Evolutionary conservation across 106 monocot species (phyloP).

Genomic region (Dendrobium chrysotoxum): DNA sequence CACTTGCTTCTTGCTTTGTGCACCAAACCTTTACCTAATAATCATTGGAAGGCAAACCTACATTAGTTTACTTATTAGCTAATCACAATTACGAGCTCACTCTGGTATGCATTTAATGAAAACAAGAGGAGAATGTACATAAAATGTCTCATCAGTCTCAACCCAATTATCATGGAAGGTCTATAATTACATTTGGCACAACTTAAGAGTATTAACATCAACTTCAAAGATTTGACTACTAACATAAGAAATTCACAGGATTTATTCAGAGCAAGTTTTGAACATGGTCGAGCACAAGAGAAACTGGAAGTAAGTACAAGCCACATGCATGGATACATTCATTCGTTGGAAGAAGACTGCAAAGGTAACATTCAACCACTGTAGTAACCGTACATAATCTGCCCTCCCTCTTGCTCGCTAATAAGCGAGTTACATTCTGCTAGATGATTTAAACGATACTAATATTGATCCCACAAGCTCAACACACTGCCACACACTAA

Average conservation of each 20-base stretch:
- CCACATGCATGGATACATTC: neutral
- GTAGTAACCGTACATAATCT: too few species aligned
- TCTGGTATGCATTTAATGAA: neutral
- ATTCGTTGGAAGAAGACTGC: neutral
- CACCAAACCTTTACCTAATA: constrained; percentile 91
- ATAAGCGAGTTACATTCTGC: too few species aligned
- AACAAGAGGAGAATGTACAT: neutral
- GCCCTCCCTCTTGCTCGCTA: too few species aligned
- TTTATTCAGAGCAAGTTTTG: too few species aligned
- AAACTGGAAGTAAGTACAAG: too few species aligned
- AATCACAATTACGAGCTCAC: neutral
- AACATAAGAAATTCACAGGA: too few species aligned
- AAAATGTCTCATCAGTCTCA: neutral
- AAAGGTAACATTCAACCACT: neutral
- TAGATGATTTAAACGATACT: neutral
- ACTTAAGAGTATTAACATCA: neutral
- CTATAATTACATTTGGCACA: neutral
- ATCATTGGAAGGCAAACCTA: neutral
- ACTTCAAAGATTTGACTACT: neutral
- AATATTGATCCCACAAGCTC: neutral
- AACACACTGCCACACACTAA: neutral
- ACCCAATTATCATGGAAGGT: neutral
- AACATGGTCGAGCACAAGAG: too few species aligned
- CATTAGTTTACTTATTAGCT: neutral
- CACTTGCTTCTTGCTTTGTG: constrained; percentile 92